Base-by-base conservation (phyloP, 2,329 filamentous ascomycete species). In the Colletotrichum australisinense region DNA sequence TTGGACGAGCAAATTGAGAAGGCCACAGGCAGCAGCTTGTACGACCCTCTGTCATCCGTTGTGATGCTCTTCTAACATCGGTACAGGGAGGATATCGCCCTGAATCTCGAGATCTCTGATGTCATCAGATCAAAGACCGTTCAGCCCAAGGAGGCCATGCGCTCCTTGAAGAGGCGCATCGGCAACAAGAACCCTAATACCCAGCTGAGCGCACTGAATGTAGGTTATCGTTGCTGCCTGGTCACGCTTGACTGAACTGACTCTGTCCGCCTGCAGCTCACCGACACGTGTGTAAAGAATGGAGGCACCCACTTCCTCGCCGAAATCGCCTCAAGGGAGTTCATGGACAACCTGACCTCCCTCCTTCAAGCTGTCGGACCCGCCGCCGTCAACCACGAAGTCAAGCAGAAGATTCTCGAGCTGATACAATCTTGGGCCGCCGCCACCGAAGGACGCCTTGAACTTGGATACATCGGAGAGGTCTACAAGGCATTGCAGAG, bases 261-360 rank as follows among this genome's bases (percentile, higher is more conserved):
- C 67, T 35, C 19, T 22, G 46, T 35, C 19, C 16, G 46, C 56
- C 63, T 38, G 93, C 90, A 91, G 95, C 93, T 99, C 79, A 98
- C 95, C 76, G 97, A 99, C 85, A 98, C 97, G 1, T 99, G 97
- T 81, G 95, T 98, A 74, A 99, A 99, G 86, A 99, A 99, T 87
- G 97, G 97, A 73, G 97, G 97, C 77, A 90, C 93, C 52, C 97
- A 99, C 84, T 99, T 99, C 83, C 92, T 99, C 63, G 89, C 92
- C 76, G 97, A 99, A 85, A 97, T 99, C 78, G 96, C 97, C 53
- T 98, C 96, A 22, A 92, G 95, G 76, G 97, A 99, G 85, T 99
- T 98, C 80, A 97, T 99, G 93, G 97, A 99, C 84, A 98, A 98
- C 81, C 86, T 99, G 65, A 93, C 94, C 22, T 98, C 96, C 42